Percentiles rank a stretch among this genome's conserved stretches.
Evolutionary conservation across 2,329 filamentous ascomycete genomes (phyloP).

Genomic region (Apiospora aurea): DNA sequence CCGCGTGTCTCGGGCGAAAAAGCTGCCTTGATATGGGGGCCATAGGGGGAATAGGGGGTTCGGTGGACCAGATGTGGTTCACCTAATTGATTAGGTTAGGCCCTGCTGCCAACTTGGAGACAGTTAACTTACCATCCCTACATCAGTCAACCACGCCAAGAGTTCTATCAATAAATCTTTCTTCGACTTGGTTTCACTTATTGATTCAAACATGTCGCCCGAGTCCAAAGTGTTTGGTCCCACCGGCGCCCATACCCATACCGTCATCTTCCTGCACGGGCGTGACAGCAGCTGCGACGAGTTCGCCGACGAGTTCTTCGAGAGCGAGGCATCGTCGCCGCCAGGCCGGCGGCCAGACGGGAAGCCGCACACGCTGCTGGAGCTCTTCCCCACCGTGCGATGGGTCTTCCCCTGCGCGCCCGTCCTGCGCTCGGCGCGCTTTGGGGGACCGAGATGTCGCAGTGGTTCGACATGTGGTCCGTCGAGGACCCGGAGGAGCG

Average conservation of each 20-base stretch:
- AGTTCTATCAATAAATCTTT: background rate
- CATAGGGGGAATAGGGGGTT: background rate
- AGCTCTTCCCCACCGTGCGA: constrained; percentile 35
- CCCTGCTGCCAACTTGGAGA: background rate
- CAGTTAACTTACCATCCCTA: background rate
- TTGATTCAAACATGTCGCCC: background rate
- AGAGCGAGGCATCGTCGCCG: constrained; percentile 41
- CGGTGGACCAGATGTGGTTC: background rate
- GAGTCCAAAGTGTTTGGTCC: background rate
- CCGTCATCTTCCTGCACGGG: constrained; percentile 55
- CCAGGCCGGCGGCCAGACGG: constrained; percentile 30
- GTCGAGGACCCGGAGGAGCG: constrained; percentile 53
- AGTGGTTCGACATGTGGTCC: constrained; percentile 56
- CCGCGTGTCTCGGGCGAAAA: background rate
- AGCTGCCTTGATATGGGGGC: too few relatives aligned
- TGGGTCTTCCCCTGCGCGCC: constrained; percentile 42
- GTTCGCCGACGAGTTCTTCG: constrained; percentile 50
- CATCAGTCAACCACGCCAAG: background rate
- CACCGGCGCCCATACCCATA: constrained; percentile 47
- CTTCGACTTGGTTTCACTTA: background rate
- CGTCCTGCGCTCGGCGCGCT: constrained; percentile 31
- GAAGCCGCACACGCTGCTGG: constrained; percentile 30
- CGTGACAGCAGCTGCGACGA: constrained; percentile 48
- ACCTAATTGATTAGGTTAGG: background rate
- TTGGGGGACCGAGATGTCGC: constrained; percentile 32